These are phyloP conservation scores for Begonia masoniana DNA, from an alignment of 306 rosid species.

Conservation along the genomic window DNA sequence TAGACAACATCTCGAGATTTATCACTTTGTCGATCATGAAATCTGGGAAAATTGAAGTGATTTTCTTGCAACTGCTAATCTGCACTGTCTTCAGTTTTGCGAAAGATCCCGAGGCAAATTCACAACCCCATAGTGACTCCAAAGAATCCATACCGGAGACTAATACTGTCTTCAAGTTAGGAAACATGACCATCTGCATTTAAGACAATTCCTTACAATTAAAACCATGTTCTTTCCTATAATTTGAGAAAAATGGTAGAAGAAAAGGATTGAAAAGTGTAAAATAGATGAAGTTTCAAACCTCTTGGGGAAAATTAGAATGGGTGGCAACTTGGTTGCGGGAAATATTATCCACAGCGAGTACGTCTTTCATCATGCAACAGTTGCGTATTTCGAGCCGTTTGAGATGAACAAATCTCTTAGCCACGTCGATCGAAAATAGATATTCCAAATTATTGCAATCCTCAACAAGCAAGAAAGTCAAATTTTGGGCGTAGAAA, in stretches of 20 bases:
- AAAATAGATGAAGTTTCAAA: background rate
- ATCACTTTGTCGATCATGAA: conserved; percentile 1
- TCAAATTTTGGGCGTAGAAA: conserved; percentile 8
- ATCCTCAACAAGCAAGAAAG: conserved; percentile 1
- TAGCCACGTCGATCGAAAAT: conserved; percentile 15
- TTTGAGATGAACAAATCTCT: conserved; percentile 15
- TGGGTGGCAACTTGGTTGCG: background rate
- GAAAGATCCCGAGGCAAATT: conserved; percentile 8
- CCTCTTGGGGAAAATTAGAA: conserved; percentile 3
- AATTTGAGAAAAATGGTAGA: background rate
- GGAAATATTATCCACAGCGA: too few relatives aligned
- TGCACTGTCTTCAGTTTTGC: conserved; percentile 2
- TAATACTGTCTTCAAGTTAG: conserved; percentile 6
- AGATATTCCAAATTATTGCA: conserved; percentile 4
- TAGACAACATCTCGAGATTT: conserved; percentile 11
- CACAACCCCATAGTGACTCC: conserved; percentile 10
- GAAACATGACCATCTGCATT: conserved; percentile 2
- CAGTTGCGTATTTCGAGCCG: conserved; percentile 18
- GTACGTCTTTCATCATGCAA: conserved; percentile 6
- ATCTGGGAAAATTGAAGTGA: conserved; percentile 5
- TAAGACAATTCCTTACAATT: too few relatives aligned
- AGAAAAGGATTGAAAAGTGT: background rate
- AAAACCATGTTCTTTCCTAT: background rate
- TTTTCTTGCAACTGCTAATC: background rate
- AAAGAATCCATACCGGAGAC: conserved; percentile 13